Evolutionary conservation across 441 rosid species (phyloP).

Genomic region (Adansonia gregorii): DNA sequence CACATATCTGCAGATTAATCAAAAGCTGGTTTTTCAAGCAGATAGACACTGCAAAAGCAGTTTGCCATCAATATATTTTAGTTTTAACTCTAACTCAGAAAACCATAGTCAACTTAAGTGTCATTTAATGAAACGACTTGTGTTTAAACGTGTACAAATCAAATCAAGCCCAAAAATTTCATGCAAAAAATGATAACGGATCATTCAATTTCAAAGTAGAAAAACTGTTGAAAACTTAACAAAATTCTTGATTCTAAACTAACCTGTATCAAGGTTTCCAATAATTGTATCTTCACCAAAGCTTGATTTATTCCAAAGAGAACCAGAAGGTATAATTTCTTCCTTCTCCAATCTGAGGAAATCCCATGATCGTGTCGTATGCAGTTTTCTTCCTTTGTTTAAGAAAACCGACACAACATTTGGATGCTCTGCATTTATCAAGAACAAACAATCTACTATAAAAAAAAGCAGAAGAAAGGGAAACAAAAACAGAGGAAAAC

Average conservation of each 20-base stretch:
- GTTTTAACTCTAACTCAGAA: neutral
- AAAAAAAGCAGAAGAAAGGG: neutral
- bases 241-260: neutral
- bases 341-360: constrained; percentile 37
- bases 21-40: constrained; percentile 9
- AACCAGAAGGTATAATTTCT: constrained; percentile 20
- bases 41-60: neutral
- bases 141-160: constrained; percentile 14
- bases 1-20: neutral
- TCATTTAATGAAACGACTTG: neutral
- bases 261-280: constrained; percentile 45
- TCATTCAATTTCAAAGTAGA: neutral
- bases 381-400: constrained; percentile 40
- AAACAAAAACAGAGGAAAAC: neutral
- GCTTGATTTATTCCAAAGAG: constrained; percentile 39
- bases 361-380: constrained; percentile 48
- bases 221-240: neutral
- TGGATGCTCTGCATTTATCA: constrained; percentile 34
- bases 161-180: constrained; percentile 2
- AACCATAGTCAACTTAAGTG: constrained; percentile 15
- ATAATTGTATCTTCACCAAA: constrained; percentile 45
- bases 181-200: neutral
- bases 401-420: constrained; percentile 40
- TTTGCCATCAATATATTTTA: neutral
- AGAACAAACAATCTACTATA: neutral